Evolutionary conservation across 1,284 basidiomycete species (phyloP), one percentile per base, ranked within the genome.

Genomic region (Coniferiporia weirii): DNA sequence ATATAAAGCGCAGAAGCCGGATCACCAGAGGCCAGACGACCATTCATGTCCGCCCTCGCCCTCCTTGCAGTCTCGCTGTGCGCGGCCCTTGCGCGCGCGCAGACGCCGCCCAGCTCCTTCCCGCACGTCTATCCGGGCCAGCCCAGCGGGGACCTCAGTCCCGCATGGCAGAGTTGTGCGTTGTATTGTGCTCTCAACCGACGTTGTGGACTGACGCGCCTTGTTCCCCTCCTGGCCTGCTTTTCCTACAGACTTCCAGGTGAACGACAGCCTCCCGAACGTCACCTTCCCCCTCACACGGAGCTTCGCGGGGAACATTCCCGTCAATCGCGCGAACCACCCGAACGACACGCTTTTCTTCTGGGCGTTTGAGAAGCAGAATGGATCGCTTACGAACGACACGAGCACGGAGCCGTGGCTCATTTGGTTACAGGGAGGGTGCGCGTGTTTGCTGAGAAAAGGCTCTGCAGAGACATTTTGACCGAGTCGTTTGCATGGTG

Each of bases 361-460:
- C 70, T 81, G 82, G 77, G 87, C 76, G 1, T 81, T 84, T 62
- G 87, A 89, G 68, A 81, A 81, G 45, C 72, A 73, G 4, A 68
- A 75, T 17, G 85, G 84, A 1, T 87, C 86, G 1, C 71, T 89
- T 53, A 85, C 84, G 1, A 64, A 69, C 63, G 61, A 34, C 61
- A 62, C 36, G 65, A 67, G 38, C 68, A 71, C 57, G 68, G 73
- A 80, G 44, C 87, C 87, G 1, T 89, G 87, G 87, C 79, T 79
- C 9, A 85, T 89, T 51, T 90, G 86, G 85, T 68, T 90, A 27
- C 87, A 89, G 64, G 86, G 87, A 69, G 86, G 86, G 78, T 84
- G 69, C 64, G 80, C 54, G 38, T 35, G 32, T 20, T 45, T 51
- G n/a, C 7, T 47, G 20, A 13, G n/a, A 35, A 5, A 19, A n/a